phyloP scores from a whole-genome alignment of 768 basidiomycete genomes.

The Boletus tomentosulus region DNA sequence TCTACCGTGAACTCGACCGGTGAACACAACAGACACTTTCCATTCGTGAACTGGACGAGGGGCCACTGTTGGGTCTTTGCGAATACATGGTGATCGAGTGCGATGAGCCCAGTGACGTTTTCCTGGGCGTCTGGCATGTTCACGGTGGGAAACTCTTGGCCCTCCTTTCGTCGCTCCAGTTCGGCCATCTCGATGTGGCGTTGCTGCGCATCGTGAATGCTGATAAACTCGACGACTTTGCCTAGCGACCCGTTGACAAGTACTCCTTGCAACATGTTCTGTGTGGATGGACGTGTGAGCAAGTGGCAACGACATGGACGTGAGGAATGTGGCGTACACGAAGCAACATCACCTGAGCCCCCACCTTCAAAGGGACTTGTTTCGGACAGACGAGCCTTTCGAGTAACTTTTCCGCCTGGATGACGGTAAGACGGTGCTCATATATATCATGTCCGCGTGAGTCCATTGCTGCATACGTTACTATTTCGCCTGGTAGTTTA shows the following conservation, averaged over 20 bases:
- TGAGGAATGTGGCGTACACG: slow-evolving; percentile 20
- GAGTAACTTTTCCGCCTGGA: slow-evolving; percentile 32
- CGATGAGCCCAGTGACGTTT: slow-evolving; percentile 10
- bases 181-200: slow-evolving; percentile 29
- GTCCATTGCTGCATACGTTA: slow-evolving; percentile 41
- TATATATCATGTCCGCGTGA: slow-evolving; percentile 40
- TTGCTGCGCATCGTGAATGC: slow-evolving; percentile 26
- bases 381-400: slow-evolving; percentile 49
- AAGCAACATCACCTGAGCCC: slow-evolving; percentile 80
- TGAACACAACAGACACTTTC: slow-evolving; percentile 24
- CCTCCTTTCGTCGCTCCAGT: slow-evolving; percentile 18
- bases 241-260: slow-evolving; percentile 92
- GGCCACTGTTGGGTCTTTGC: slow-evolving; percentile 26
- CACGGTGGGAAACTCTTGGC: neutral
- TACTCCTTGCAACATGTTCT: slow-evolving; percentile 32
- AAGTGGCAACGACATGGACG: neutral
- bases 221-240: slow-evolving; percentile 45
- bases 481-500: slow-evolving; percentile 24
- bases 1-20: slow-evolving; percentile 34
- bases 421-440: slow-evolving; percentile 28
- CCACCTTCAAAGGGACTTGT: slow-evolving; percentile 47
- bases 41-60: slow-evolving; percentile 35
- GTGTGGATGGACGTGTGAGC: neutral
- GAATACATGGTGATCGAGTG: slow-evolving; percentile 14
- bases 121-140: neutral